These are phyloP conservation scores for Aspergillus campestris DNA, from an alignment of 495 filamentous ascomycete genomes.

Conservation along the genomic window DNA sequence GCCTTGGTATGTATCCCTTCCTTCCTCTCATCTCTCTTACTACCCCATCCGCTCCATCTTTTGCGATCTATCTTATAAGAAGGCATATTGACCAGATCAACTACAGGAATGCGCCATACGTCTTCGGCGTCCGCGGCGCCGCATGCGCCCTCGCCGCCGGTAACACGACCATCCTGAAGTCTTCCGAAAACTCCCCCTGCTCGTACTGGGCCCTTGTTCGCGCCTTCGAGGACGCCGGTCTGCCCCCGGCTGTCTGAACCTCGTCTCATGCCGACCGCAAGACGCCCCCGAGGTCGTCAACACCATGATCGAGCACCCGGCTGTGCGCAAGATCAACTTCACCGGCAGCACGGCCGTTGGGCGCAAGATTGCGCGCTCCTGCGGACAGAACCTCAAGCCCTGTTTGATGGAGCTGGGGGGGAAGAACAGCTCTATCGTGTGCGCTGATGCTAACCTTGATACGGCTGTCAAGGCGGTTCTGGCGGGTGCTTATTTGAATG, in stretches of 20 bases:
- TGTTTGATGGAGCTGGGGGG: constrained; percentile 56
- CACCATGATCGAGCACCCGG: constrained; percentile 46
- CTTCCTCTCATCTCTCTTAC: neutral
- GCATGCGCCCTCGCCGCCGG: constrained; percentile 74
- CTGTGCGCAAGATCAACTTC: constrained; percentile 54
- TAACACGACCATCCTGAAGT: constrained; percentile 68
- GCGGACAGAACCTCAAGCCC: constrained; percentile 47
- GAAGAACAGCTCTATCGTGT: constrained; percentile 52
- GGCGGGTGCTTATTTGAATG: constrained; percentile 41
- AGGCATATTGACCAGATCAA: neutral
- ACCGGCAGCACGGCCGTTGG: constrained; percentile 51
- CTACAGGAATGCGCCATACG: constrained; percentile 56
- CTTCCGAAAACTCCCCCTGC: constrained; percentile 64
- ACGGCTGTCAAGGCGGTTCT: constrained; percentile 42
- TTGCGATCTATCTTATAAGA: neutral
- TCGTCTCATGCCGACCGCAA: constrained; percentile 41
- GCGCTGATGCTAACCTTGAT: constrained; percentile 47
- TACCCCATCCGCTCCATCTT: neutral
- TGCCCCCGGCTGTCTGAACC: constrained; percentile 49
- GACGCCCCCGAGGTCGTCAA: constrained; percentile 49
- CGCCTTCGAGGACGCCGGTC: constrained; percentile 63
- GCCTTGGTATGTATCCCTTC: constrained; percentile 53
- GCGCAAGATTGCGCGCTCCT: constrained; percentile 45
- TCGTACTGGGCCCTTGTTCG: constrained; percentile 63
- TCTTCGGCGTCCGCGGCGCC: constrained; percentile 58